Evolutionary conservation across 2,329 filamentous ascomycete species (phyloP), one percentile per base, ranked within the genome.

Genomic region (Cadophora sp.): DNA sequence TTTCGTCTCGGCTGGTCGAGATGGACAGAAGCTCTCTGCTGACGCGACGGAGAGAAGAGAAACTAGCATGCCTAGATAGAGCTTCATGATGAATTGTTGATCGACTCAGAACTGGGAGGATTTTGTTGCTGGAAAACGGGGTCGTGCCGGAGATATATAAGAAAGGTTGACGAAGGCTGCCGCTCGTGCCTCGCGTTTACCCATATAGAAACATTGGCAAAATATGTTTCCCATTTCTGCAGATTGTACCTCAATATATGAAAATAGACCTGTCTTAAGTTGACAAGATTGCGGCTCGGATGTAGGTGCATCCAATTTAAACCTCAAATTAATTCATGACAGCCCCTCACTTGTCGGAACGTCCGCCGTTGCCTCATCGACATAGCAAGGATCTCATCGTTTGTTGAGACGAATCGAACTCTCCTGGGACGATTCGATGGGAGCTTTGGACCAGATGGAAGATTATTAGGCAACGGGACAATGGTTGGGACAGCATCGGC

Each of bases 21-120:
- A 43, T 20, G 71, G 69, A 53, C 69, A 73, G 66, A 68, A 72
- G 14, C 30, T 56, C 33, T 56, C 53, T 4, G 53, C 53, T 39
- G 53, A 39, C 1, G 33, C n/a, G 11, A 41, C 2, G 9, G 53
- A 56, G 33, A 39, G 18, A 1, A 39, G 9, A 16, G 30, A 41
- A 1, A 22, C 6, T 18, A 56, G 5, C 3, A 39, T 13, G 9
- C 6, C n/a, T 36, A 56, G 20, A 22, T 56, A 39, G 53, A 56
- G 30, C 53, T 39, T 56, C 53, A 56, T 56, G 30, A 9, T 22
- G 53, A 36, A 22, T 11, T 36, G 11, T 18, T 9, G 11, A 5
- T 18, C 22, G 13, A 13, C 14, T 18, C 7, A 45, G 22, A 13
- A 18, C 3, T 36, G 9, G 3, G 6, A 33, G 41, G 33, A 33